Conservation (phyloP, 2,329 filamentous ascomycete species). For the Aspergillus piperis region DNA sequence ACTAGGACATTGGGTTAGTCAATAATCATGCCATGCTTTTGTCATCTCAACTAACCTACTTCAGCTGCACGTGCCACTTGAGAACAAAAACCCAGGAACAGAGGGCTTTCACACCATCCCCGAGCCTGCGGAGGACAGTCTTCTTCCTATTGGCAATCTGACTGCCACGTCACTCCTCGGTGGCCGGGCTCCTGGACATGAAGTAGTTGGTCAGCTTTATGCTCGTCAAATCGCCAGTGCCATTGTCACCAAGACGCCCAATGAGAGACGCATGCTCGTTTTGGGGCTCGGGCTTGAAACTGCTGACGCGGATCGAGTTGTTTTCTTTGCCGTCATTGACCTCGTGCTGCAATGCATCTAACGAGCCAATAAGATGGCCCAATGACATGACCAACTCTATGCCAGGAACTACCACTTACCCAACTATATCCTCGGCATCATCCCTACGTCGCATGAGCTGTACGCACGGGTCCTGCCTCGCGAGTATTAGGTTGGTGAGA, state of each 20-base stretch:
- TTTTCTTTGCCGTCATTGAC: constrained; percentile 47
- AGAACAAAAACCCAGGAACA: constrained; percentile 37
- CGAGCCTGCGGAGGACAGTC: constrained; percentile 52
- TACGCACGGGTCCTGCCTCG: constrained; percentile 7
- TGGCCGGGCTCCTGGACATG: constrained; percentile 74
- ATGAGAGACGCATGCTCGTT: constrained; percentile 61
- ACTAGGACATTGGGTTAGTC: constrained; percentile 83
- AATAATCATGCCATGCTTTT: neutral
- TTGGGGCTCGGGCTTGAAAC: constrained; percentile 59
- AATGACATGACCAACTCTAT: neutral
- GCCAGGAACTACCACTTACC: neutral
- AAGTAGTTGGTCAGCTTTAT: constrained; percentile 83
- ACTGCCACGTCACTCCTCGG: constrained; percentile 87
- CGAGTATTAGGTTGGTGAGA: constrained; percentile 10
- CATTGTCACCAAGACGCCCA: constrained; percentile 69
- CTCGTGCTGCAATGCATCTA: constrained; percentile 46
- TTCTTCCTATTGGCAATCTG: constrained; percentile 77
- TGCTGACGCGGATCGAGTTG: constrained; percentile 42
- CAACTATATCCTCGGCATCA: constrained; percentile 6
- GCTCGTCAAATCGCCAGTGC: constrained; percentile 86
- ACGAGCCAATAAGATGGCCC: constrained; percentile 9
- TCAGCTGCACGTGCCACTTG: constrained; percentile 36
- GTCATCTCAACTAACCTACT: constrained; percentile 12
- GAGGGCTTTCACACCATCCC: constrained; percentile 42
- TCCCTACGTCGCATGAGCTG: constrained; percentile 14